Conservation (phyloP, 345 rosid genomes). For the Eucalyptus polyanthemos region DNA sequence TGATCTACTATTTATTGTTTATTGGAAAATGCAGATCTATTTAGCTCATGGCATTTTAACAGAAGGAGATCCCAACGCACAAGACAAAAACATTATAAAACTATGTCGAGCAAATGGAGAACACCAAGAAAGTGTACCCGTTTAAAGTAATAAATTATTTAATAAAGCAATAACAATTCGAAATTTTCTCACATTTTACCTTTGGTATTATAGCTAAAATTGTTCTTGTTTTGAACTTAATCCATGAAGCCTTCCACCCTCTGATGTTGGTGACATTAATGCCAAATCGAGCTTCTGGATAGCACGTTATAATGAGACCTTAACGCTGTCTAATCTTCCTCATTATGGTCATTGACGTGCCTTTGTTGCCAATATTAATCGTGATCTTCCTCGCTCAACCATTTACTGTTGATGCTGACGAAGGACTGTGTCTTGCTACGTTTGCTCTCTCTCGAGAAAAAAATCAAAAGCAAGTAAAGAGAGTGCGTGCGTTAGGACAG, state of each 20-base stretch:
- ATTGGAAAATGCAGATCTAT: background rate
- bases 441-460: background rate
- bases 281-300: background rate
- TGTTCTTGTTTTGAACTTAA: too few species aligned
- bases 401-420: background rate
- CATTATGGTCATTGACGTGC: too few species aligned
- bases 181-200: too few species aligned
- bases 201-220: too few species aligned
- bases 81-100: constrained; percentile 72
- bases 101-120: constrained; percentile 52
- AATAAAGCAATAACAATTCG: too few species aligned
- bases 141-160: too few species aligned
- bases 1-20: background rate
- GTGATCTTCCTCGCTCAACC: background rate
- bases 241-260: too few species aligned
- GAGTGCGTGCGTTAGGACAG: background rate
- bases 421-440: background rate
- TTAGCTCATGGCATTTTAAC: constrained; percentile 70
- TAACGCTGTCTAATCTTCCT: background rate
- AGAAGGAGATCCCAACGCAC: constrained; percentile 59
- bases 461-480: background rate
- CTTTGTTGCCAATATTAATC: too few species aligned
- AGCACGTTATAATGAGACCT: background rate
- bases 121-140: constrained; percentile 32
- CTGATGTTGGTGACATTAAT: too few species aligned